Percentiles rank a stretch among this genome's conserved stretches.
Evolutionary conservation across 768 basidiomycete species (phyloP).

Genomic region (Pluteus cervinus): DNA sequence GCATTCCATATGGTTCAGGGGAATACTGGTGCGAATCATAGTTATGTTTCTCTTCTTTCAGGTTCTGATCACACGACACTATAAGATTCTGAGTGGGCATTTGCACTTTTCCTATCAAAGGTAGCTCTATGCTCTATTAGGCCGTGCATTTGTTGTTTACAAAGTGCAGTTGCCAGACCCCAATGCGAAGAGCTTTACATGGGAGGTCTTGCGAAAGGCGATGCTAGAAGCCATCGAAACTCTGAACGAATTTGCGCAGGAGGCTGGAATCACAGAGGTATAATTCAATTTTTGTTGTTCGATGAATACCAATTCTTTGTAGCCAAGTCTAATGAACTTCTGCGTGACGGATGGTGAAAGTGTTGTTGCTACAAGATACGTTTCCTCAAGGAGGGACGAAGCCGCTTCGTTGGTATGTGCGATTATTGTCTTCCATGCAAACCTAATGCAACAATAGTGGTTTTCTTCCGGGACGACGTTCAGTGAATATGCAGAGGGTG

Average conservation of each 20-base stretch:
- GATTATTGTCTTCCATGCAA: neutral
- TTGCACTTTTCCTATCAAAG: conserved; percentile 85
- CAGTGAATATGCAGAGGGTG: conserved; percentile 82
- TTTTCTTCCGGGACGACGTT: conserved; percentile 95
- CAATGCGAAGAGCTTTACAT: conserved; percentile 68
- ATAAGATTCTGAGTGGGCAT: conserved; percentile 95
- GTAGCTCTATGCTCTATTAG: conserved; percentile 23
- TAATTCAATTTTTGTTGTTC: conserved; percentile 9
- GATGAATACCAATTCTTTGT: neutral
- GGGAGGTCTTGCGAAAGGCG: conserved; percentile 66
- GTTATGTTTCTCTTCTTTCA: neutral
- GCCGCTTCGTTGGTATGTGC: conserved; percentile 77
- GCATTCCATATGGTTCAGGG: conserved; percentile 86
- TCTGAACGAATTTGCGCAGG: conserved; percentile 71
- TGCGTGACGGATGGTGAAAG: conserved; percentile 94
- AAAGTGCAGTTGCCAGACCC: conserved; percentile 67
- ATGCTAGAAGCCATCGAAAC: conserved; percentile 85
- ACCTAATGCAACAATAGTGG: conserved; percentile 45
- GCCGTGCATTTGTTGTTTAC: conserved; percentile 8
- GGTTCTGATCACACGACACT: conserved; percentile 1
- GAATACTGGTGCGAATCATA: conserved; percentile 73
- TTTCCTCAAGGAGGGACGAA: conserved; percentile 86
- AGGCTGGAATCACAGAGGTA: conserved; percentile 70
- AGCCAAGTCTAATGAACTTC: conserved; percentile 93
- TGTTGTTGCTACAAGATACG: conserved; percentile 91